Percentiles rank a stretch among this genome's conserved stretches.
These are phyloP conservation scores for Saccharomycopsis olivae DNA, from an alignment of 805 yeast species.

Conservation along the genomic window DNA sequence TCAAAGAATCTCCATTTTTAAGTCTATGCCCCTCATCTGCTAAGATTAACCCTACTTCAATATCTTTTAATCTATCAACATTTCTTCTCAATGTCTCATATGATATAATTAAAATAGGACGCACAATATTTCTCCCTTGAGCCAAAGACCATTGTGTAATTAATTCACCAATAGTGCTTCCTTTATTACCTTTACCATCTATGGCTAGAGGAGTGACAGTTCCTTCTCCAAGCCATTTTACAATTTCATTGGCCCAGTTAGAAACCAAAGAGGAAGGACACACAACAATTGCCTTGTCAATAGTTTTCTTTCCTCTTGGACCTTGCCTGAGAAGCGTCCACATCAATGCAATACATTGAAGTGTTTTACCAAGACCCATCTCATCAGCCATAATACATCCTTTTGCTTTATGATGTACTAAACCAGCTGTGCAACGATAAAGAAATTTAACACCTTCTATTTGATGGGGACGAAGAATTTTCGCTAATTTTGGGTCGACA, in stretches of 20 bases:
- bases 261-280: constrained; percentile 92
- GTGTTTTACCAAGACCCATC: constrained; percentile 90
- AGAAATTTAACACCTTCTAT: constrained; percentile 89
- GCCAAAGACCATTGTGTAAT: constrained; percentile 82
- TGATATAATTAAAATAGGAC: constrained; percentile 89
- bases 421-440: constrained; percentile 83
- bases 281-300: constrained; percentile 82
- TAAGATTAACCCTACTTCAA: constrained; percentile 76
- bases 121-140: constrained; percentile 74
- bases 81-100: constrained; percentile 89
- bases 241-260: constrained; percentile 95
- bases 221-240: constrained; percentile 94
- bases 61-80: constrained; percentile 58
- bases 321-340: constrained; percentile 85
- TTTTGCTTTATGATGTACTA: constrained; percentile 70
- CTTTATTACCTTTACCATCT: constrained; percentile 79
- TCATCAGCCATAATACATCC: constrained; percentile 99
- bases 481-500: constrained; percentile 79
- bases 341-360: constrained; percentile 72
- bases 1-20: constrained; percentile 83
- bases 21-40: constrained; percentile 83
- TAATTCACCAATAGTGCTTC: constrained; percentile 55
- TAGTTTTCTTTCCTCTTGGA: constrained; percentile 71
- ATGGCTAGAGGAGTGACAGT: constrained; percentile 78
- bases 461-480: constrained; percentile 89